These are phyloP conservation scores for Exophiala bonariae DNA, from an alignment of 2,329 filamentous ascomycete species.

Conservation along the genomic window DNA sequence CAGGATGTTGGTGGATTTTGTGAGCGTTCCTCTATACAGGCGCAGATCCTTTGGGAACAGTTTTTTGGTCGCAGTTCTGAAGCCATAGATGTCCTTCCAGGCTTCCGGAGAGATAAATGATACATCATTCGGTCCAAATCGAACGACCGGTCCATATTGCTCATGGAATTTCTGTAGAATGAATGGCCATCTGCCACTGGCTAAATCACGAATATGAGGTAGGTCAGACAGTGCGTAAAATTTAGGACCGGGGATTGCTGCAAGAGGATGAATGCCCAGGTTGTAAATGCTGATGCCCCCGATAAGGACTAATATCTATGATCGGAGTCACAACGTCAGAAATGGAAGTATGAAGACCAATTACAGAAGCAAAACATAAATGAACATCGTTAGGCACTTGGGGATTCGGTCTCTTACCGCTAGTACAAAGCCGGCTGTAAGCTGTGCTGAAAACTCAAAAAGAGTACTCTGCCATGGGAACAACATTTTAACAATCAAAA, in stretches of 20 bases:
- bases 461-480: too few species aligned
- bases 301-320: too few species aligned
- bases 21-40: neutral
- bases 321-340: too few species aligned
- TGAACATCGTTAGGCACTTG: too few species aligned
- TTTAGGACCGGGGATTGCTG: constrained; percentile 31
- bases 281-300: too few species aligned
- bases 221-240: constrained; percentile 28
- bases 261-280: constrained; percentile 33
- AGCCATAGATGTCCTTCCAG: constrained; percentile 33
- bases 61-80: constrained; percentile 3
- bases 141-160: constrained; percentile 32
- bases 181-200: constrained; percentile 19
- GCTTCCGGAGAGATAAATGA: constrained; percentile 28
- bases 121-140: constrained; percentile 33
- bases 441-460: too few species aligned
- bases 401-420: too few species aligned
- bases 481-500: too few species aligned
- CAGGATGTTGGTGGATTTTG: neutral
- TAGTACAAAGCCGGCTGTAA: too few species aligned
- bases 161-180: constrained; percentile 26
- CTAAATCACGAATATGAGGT: constrained; percentile 18
- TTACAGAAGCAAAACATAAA: too few species aligned
- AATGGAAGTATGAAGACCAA: too few species aligned
- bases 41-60: constrained; percentile 1